Evolutionary conservation across 768 basidiomycete genomes (phyloP), one percentile per base, ranked within the genome.

Genomic region (Wakefieldia striispora): DNA sequence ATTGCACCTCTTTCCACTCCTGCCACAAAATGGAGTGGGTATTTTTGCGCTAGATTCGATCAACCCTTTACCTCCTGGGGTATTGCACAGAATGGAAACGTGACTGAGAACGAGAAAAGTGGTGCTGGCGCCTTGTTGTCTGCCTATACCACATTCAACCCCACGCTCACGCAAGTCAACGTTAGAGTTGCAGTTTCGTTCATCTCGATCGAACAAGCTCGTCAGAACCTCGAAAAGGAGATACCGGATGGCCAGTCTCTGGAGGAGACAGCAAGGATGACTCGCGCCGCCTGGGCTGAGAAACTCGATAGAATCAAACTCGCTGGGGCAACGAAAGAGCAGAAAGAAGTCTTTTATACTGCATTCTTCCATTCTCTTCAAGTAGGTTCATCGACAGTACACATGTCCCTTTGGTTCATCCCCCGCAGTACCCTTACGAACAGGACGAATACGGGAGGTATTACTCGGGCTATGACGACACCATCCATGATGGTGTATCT

Each of bases 401-500:
- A 3, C 27, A 7, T 16, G 9, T 35, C 2, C 23, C 35, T 2
- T 21, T 31, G 40, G 8, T 56, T 37, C 36, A 52, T 26, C 6
- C 55, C 21, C 45, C 45, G 0, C 65, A 91, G 81, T 91, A 88
- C 55, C 90, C 90, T 0, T 86, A 84, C 57, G 88, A 91, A 60
- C 80, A 86, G 51, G 72, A 76, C 53, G 89, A 91, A 62, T 70
- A 76, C 34, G 79, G 78, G 4, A 62, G 59, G 7, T 91, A 91
- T 64, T 92, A 86, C 64, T 91, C 88, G 6, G 90, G 80, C 1
- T 91, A 91, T 50, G 83, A 88, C 47, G 80, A 86, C 44, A 51
- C 66, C 6, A 67, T 91, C 0, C 85, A 88, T 42, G 62, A 76
- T 24, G 82, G 84, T 16, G 69, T 71, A n/a, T 88, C 86, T 0